Conservation (phyloP, 2,329 filamentous ascomycete species). For the Cercospora zeae-maydis region DNA sequence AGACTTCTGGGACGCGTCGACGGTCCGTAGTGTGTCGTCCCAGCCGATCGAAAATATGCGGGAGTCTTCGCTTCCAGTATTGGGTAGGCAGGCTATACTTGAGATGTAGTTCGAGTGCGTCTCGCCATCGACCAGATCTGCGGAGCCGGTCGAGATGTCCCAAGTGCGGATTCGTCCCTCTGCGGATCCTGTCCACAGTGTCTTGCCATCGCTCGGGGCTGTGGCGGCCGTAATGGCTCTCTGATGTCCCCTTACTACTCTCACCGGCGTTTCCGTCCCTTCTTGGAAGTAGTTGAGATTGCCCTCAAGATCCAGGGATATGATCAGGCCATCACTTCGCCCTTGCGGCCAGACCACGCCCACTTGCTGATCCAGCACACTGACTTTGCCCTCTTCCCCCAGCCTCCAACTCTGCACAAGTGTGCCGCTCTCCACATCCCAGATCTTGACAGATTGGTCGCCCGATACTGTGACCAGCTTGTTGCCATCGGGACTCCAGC, state of each 20-base stretch:
- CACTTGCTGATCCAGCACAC: conserved; percentile 81
- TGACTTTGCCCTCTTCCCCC: conserved; percentile 68
- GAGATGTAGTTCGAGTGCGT: conserved; percentile 82
- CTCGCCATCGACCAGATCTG: conserved; percentile 71
- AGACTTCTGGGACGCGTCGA: conserved; percentile 70
- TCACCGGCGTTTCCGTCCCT: conserved; percentile 65
- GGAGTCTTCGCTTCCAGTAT: conserved; percentile 34
- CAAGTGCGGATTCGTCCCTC: conserved; percentile 84
- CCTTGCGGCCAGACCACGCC: conserved; percentile 87
- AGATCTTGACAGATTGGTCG: conserved; percentile 90
- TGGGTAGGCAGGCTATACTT: conserved; percentile 61
- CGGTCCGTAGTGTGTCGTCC: conserved; percentile 83
- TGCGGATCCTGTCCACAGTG: conserved; percentile 84
- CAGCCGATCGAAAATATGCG: conserved; percentile 82
- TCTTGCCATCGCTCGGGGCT: conserved; percentile 54
- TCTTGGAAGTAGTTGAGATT: conserved; percentile 85
- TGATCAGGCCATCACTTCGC: conserved; percentile 78
- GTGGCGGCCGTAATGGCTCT: conserved; percentile 81
- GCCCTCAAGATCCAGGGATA: conserved; percentile 82
- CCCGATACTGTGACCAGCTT: conserved; percentile 87
- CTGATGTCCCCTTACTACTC: conserved; percentile 79
- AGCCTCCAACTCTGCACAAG: conserved; percentile 79
- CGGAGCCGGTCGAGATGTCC: conserved; percentile 69
- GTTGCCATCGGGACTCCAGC: conserved; percentile 83
- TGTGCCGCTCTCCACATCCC: conserved; percentile 80